phyloP scores from a whole-genome alignment of 371 early-diverging fungal genomes.

The Choanephora cucurbitarum region DNA sequence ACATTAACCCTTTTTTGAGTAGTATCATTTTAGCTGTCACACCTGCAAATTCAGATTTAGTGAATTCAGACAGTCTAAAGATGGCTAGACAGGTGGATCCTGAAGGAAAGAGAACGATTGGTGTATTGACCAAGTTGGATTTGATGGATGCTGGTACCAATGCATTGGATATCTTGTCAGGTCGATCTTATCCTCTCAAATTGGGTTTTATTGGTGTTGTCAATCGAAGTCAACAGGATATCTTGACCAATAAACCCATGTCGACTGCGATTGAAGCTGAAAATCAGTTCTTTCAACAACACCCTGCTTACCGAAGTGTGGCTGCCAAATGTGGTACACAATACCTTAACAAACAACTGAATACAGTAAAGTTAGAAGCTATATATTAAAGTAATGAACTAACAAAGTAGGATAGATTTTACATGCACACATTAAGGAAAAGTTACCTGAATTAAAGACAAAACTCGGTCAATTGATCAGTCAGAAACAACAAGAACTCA shows the following conservation, averaged over 20 bases:
- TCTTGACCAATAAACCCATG: conserved; percentile 78
- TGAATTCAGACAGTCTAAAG: conserved; percentile 93
- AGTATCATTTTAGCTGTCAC: conserved; percentile 93
- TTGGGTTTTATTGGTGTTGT: conserved; percentile 91
- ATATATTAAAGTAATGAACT: neutral
- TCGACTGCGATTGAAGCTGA: conserved; percentile 78
- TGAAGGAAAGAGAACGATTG: conserved; percentile 81
- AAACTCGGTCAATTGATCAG: conserved; percentile 77
- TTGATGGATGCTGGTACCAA: conserved; percentile 94
- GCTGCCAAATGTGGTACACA: conserved; percentile 66
- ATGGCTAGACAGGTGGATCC: conserved; percentile 91
- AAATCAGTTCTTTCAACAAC: conserved; percentile 75
- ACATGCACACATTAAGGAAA: conserved; percentile 80
- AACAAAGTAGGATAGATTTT: conserved; percentile 58
- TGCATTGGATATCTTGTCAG: conserved; percentile 83
- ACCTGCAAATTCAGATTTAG: conserved; percentile 90
- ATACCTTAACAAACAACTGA: conserved; percentile 34
- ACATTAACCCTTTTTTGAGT: no score
- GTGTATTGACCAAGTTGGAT: conserved; percentile 93
- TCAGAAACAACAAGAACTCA: conserved; percentile 80
- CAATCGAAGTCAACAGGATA: conserved; percentile 88
- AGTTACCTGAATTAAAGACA: conserved; percentile 80
- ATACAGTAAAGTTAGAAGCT: conserved; percentile 20
- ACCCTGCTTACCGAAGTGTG: conserved; percentile 85
- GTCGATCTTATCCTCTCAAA: conserved; percentile 76